Percentiles rank a stretch among this genome's conserved stretches.
Conservation (phyloP, 2,329 filamentous ascomycete species). For the Arthroderma uncinatum region DNA sequence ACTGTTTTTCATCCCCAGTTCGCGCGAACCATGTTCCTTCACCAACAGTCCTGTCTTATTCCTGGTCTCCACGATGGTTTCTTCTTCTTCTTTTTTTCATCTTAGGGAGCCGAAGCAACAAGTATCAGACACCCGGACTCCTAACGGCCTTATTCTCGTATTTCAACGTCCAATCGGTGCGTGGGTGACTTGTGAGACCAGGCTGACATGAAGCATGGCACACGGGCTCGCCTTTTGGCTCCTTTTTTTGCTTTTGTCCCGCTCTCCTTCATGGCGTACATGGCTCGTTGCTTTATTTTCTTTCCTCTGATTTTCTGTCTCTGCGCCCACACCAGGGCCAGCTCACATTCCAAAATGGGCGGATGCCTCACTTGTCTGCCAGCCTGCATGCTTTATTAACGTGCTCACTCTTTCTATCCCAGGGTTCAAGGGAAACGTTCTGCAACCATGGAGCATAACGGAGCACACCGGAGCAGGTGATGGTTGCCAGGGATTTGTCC, state of each 20-base stretch:
- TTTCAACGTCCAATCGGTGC: background rate
- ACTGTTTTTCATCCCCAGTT: background rate
- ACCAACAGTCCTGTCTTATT: background rate
- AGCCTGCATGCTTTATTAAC: background rate
- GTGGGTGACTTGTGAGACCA: background rate
- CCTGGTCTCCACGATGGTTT: background rate
- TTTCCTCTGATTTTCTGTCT: background rate
- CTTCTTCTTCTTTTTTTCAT: background rate
- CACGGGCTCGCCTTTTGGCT: background rate
- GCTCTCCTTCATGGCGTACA: background rate
- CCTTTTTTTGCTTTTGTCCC: background rate
- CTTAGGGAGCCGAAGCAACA: background rate
- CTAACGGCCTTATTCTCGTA: background rate
- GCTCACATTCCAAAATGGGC: background rate
- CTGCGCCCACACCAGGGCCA: background rate
- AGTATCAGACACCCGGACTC: background rate
- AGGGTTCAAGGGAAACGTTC: background rate
- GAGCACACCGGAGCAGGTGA: constrained; percentile 1
- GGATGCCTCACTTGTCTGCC: background rate
- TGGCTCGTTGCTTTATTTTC: background rate
- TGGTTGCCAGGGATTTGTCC: constrained; percentile 2
- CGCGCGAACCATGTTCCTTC: background rate
- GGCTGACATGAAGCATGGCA: background rate
- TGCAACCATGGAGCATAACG: background rate
- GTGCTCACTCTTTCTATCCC: background rate